Evolutionary conservation across 1,284 basidiomycete genomes (phyloP).

Genomic region (Pseudozyma hubeiensis): DNA sequence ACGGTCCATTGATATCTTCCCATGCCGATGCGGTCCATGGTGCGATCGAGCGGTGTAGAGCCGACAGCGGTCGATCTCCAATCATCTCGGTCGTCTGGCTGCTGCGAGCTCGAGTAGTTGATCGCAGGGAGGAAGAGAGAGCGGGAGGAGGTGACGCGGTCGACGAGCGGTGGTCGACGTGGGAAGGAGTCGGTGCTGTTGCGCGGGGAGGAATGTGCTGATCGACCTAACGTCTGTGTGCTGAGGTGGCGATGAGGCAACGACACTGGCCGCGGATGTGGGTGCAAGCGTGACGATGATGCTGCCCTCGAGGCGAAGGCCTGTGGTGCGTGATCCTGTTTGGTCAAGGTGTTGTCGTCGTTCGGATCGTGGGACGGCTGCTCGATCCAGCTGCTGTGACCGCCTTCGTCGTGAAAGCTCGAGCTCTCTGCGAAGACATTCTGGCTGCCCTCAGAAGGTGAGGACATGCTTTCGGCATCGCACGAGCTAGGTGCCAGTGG

Average conservation of each 20-base stretch:
- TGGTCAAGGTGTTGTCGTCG: background rate
- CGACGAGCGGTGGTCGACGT: constrained; percentile 34
- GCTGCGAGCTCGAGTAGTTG: constrained; percentile 18
- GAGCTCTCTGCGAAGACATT: constrained; percentile 1
- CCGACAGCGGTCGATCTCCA: constrained; percentile 54
- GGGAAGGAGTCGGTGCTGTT: constrained; percentile 18
- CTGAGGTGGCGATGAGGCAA: constrained; percentile 17
- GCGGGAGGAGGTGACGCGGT: constrained; percentile 29
- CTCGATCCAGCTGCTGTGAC: constrained; percentile 35
- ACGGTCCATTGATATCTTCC: constrained; percentile 71
- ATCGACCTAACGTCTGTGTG: constrained; percentile 26
- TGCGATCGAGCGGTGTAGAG: constrained; percentile 70
- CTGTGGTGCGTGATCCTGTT: background rate
- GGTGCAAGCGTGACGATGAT: constrained; percentile 3
- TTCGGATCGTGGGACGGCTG: background rate
- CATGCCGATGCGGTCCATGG: constrained; percentile 89
- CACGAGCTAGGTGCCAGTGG: no score
- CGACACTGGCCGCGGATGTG: constrained; percentile 5
- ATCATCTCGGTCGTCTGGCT: constrained; percentile 2
- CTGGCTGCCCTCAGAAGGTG: constrained; percentile 7
- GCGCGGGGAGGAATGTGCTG: constrained; percentile 19
- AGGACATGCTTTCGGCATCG: constrained; percentile 20
- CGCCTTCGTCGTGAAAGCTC: constrained; percentile 21
- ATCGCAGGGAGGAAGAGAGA: constrained; percentile 35
- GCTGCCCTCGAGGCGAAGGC: background rate